Evolutionary conservation across 345 rosid genomes (phyloP), one percentile per base, ranked within the genome.

Genomic region (Noccaea bulbosa): DNA sequence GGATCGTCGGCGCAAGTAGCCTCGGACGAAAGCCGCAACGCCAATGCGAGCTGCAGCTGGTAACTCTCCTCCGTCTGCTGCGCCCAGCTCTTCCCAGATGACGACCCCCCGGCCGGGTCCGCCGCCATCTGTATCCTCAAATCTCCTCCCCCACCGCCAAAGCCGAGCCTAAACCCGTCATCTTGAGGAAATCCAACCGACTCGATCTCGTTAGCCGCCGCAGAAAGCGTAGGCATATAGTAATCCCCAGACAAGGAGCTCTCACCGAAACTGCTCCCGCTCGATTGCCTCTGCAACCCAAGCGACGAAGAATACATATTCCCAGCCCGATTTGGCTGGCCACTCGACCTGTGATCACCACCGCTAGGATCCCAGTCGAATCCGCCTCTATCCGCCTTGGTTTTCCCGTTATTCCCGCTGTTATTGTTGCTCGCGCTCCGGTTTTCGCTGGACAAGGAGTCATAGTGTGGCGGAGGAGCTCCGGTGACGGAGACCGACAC

Each of bases 31-130:
- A 95, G 87, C 75, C 99, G 82, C 78, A 92, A 79, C 50, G 99
- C 98, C 75, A 95, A 74, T 35, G 99, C 99, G 84, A 95, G 77
- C 83, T 95, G 99, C 73, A 95, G 81, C 87, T 95, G 99, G 39
- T 95, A 95, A 74, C 99, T 95, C 91, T 95, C 99, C 77, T 95
- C 99, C 66, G 99, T 95, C 84, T 92, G 98, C 78, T 86, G 97
- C 65, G 98, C 99, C 99, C 97, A 95, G 82, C 96, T 90, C 81
- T 87, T 95, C 73, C 92, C 97, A 2, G 85, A 84, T 1, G 91
- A 84, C 8, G 89, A 75, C 5, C 88, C 84, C 0, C 69, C 73
- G 1, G 76, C 66, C 16, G 74, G 68, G 8, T 79, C 87, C 62
- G 38, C 67, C 66, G 56, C 65, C 74, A 64, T 81, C 72, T 79